phyloP scores from a whole-genome alignment of 169 alveolate species.

The Cryptosporidium sp. region DNA sequence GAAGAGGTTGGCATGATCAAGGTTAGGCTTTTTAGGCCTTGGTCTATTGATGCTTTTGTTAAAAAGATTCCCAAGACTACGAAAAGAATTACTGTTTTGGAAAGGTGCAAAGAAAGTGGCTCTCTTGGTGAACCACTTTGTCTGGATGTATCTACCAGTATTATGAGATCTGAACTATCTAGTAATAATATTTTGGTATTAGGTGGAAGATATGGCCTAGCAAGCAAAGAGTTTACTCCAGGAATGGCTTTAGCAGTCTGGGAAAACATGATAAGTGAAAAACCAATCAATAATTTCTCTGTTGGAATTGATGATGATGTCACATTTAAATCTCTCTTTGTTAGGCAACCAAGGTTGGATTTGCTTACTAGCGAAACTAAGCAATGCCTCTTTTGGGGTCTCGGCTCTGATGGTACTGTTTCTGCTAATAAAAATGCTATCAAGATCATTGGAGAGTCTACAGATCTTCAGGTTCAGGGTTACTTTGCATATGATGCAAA shows the following conservation, averaged over 20 bases:
- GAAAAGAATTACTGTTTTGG: conserved; percentile 78
- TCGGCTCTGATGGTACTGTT: conserved; percentile 82
- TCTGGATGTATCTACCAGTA: conserved; percentile 78
- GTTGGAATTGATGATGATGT: conserved; percentile 83
- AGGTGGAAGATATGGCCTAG: conserved; percentile 81
- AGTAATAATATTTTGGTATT: conserved; percentile 44
- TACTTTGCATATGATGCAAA: conserved; percentile 82
- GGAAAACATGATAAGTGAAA: conserved; percentile 76
- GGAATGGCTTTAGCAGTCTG: conserved; percentile 80
- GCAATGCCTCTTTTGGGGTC: conserved; percentile 82
- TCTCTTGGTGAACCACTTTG: conserved; percentile 80
- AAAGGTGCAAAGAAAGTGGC: conserved; percentile 80
- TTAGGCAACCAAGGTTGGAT: conserved; percentile 69
- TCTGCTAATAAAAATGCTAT: conserved; percentile 83
- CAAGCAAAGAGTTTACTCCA: conserved; percentile 82
- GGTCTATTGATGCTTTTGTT: conserved; percentile 79
- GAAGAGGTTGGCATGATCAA: conserved; percentile 79
- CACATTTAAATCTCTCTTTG: conserved; percentile 75
- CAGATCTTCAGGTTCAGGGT: conserved; percentile 81
- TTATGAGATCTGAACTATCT: neutral
- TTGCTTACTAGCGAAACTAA: conserved; percentile 76
- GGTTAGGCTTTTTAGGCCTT: conserved; percentile 81
- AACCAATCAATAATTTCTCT: conserved; percentile 80
- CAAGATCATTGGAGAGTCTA: conserved; percentile 81
- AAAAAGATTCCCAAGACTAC: conserved; percentile 77